A percentile compares a stretch with the other conserved stretches of the same genome.
Conservation (phyloP, 768 basidiomycete species). For the Leccinum subtestaceum region DNA sequence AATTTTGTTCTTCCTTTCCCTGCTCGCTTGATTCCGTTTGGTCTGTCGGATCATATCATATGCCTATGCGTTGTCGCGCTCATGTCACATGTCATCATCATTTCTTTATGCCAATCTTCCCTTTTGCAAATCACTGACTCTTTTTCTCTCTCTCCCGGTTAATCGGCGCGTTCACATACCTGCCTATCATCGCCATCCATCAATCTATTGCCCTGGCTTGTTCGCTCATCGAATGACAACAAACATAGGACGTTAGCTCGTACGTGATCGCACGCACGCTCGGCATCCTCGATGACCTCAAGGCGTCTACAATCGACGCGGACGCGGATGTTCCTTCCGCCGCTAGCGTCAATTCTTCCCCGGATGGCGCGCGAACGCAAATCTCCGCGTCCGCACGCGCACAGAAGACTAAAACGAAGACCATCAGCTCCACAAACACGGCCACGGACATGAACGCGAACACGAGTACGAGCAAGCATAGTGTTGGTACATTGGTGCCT, state of each 20-base stretch:
- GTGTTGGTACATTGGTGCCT: not conserved
- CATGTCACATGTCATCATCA: not conserved
- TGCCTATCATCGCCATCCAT: not conserved
- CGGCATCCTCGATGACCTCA: constrained; percentile 71
- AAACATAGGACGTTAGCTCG: constrained; percentile 66
- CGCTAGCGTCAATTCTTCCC: not conserved
- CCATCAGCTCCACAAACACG: not conserved
- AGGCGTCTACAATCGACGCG: constrained; percentile 66
- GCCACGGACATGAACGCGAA: not conserved
- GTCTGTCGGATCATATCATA: not conserved
- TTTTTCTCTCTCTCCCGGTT: not conserved
- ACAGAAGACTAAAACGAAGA: not conserved
- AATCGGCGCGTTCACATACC: not conserved
- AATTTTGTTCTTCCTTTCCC: not conserved
- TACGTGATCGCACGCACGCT: constrained; percentile 82
- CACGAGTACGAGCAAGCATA: not conserved
- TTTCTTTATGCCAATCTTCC: not conserved
- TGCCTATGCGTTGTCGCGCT: constrained; percentile 1
- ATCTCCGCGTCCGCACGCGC: not conserved
- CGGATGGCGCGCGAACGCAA: not conserved
- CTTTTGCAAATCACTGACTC: constrained; percentile 10
- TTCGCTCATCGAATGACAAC: constrained; percentile 1
- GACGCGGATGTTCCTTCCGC: not conserved
- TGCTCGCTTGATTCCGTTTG: constrained; percentile 5
- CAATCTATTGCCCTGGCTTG: not conserved